Base-by-base conservation (phyloP, 495 filamentous ascomycete species). In the Viridothelium virens region DNA sequence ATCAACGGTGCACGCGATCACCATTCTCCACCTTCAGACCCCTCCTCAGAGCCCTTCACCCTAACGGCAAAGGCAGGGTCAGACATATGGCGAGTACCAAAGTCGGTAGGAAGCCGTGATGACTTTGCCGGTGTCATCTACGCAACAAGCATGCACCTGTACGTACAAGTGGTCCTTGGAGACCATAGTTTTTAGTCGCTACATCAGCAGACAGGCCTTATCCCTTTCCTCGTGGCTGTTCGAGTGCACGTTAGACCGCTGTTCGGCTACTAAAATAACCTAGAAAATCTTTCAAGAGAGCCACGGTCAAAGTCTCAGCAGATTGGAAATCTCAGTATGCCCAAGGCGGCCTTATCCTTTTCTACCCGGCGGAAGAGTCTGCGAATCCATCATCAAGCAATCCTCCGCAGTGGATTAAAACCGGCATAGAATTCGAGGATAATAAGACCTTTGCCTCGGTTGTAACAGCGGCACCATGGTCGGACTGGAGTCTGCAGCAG, bases 321-420 rank as follows among this genome's bases (percentile, higher is more conserved):
- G 53, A 59, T 14, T 59, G 53, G 53, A 36, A 59, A 7, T 36
- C 53, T 33, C 53, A 59, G 31, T 59, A 59, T 59, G 53, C 53
- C 3, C 53, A 59, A 59, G 53, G 53, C 1, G 53, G 53, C 9
- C 53, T 59, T 9, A 2, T 59, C 36, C 53, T 59, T 9, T 59
- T 59, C 31, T 59, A 34, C 14, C 4, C 53, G 6, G 18, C 53
- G 3, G 53, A 59, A 31, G 53, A 59, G 2, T 14, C 31, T 36
- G 7, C 31, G 7, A 36, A 9, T 36, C 7, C 25, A 33, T 7
- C 53, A 34, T 7, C 53, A 34, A 31, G 25, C n/a, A 59, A 59
- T 59, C 53, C 53, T 1, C 53, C 18, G 5, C 18, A 59, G 36
- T 59, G 53, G 53, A 59, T 59, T 4, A 59, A 59, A 4, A 59